Evolutionary conservation across 75 land plant genomes (phyloP), one percentile per base, ranked within the genome.

Genomic region (Cryptomeria japonica): DNA sequence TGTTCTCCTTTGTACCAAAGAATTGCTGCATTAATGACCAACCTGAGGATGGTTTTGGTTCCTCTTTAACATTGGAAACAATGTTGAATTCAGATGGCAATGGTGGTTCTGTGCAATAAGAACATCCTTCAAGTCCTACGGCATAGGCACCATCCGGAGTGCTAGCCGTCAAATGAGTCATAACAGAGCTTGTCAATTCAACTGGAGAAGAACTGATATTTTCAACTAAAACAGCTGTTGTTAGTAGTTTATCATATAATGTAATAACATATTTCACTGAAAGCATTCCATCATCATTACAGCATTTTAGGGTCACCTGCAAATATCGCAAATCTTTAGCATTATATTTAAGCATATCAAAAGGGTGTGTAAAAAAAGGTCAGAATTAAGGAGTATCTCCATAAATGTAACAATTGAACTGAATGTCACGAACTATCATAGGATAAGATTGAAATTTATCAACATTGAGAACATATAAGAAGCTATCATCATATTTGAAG

Each of bases 131-230:
- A 44, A 96, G 83, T 31, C 97, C 97, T 11, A 90, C 14, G 31
- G 94, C 95, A 89, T 91, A 96, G 13, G 91, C 91, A 76, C 93
- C 97, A 32, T 94, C 93, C 0, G 93, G 93, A 1, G 91, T 89
- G 89, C 94, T 96, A 1, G 94, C 91, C 75, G 92, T 90, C 28
- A 96, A 73, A 89, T 92, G 92, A 70, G 92, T 94, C 28, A 88
- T 61, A 28, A 94, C 8, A 31, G 91, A 88, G 14, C 95, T 94
- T 31, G 44, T 72, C 28, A 93, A 42, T 79, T 87, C 86, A 10
- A 96, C 12, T 28, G 90, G n/a, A 31, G 91, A 87, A 28, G 89
- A 84, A 22, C 68, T 87, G 0, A 32, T 22, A 87, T 96, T 96
- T 19, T 92, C 88, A 87, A 94, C 53, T 15, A 84, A 82, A 12